Base-by-base conservation (phyloP, 1,284 basidiomycete genomes). In the Rhodotorula glutinis region DNA sequence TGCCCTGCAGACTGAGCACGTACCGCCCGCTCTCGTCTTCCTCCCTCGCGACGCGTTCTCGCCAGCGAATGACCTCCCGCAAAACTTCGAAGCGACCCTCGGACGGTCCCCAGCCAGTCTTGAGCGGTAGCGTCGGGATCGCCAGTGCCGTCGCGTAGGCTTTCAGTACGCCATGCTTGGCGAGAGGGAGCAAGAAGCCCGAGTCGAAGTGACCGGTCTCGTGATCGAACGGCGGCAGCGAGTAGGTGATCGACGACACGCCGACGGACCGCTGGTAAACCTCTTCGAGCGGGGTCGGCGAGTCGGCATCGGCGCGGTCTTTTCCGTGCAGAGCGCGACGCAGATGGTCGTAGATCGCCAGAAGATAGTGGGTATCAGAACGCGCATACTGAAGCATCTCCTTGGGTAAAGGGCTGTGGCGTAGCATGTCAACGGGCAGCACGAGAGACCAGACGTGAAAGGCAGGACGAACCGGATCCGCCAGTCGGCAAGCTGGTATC, bases 401-500 rank as follows among this genome's bases (percentile, higher is more conserved):
- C 53, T 85, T 79, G 0, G 93, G 89, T 14, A 98, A 80, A 1
- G 95, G 95, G 90, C 76, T 68, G 49, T 4, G 7, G 0, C 21
- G n/a, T 16, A 29, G 23, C 11, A 17, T 2, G 62, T 67, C 5
- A 57, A 44, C 38, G 9, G n/a, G 11, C 87, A 70, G 9, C 3
- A 43, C n/a, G 23, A 44, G 49, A 27, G 53, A 27, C 44, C 29
- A n/a, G 14, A 25, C 57, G 23, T 40, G 17, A 23, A 14, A 17
- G 23, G 5, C 40, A 38, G 25, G n/a, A 74, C 83, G 30, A 65
- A 88, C 88, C 90, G 85, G 74, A 97, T 91, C 33, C 95, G 86
- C 95, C 95, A 98, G 79, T 98, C 95, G 16, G 95, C 95, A 23
- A 93, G 82, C 77, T 98, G 95, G 77, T 94, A 98, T 27, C 91